Conservation (phyloP, 768 basidiomycete genomes). For the Leccinum arenicola region DNA sequence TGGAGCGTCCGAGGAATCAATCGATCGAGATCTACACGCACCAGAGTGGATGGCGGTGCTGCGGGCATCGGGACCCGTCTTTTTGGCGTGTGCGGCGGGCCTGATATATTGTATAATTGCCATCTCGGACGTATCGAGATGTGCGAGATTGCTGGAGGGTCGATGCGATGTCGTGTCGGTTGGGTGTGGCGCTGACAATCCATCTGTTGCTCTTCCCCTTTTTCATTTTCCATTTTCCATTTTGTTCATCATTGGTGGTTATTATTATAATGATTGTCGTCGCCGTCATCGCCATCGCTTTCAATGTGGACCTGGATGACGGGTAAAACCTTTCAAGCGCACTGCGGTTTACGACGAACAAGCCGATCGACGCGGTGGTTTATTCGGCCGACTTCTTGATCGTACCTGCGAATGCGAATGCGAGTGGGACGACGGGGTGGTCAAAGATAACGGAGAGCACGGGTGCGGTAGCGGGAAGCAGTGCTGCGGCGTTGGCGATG, state of each 20-base stretch:
- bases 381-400: constrained; percentile 56
- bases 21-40: constrained; percentile 16
- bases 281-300: background rate
- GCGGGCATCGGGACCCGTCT: background rate
- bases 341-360: constrained; percentile 32
- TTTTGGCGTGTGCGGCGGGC: background rate
- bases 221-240: background rate
- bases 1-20: constrained; percentile 11
- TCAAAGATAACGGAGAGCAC: background rate
- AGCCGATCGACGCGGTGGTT: constrained; percentile 29
- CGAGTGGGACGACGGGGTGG: constrained; percentile 1
- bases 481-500: constrained; percentile 5
- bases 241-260: background rate
- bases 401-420: constrained; percentile 21
- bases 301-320: background rate
- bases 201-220: background rate
- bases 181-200: constrained; percentile 2
- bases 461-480: background rate
- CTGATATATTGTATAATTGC: background rate
- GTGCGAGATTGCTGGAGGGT: constrained; percentile 1
- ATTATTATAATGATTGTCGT: background rate
- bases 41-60: constrained; percentile 14
- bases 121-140: constrained; percentile 9
- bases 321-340: constrained; percentile 14
- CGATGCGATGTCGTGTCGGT: background rate